A percentile compares a stretch with the other conserved stretches of the same genome.
Conservation (phyloP, 75 land plant genomes). For the Ceratopteris richardii region DNA sequence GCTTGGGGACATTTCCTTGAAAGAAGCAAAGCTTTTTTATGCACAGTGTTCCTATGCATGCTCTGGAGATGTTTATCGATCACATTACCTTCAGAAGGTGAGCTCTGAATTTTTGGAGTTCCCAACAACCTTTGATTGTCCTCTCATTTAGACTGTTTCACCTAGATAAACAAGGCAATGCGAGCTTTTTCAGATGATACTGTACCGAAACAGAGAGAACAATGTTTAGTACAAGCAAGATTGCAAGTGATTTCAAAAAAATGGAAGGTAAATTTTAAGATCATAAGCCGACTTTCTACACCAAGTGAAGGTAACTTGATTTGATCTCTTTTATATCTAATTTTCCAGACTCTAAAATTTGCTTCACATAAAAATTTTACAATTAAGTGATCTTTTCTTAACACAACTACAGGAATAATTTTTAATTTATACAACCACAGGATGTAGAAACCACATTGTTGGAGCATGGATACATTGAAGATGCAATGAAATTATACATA, state of each 20-base stretch:
- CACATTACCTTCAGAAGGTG: conserved; percentile 34
- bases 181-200: conserved; percentile 9
- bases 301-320: too few relatives aligned
- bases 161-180: conserved; percentile 20
- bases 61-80: conserved; percentile 32
- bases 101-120: not conserved
- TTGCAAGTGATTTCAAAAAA: conserved; percentile 23
- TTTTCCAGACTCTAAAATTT: too few relatives aligned
- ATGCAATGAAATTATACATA: conserved; percentile 28
- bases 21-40: conserved; percentile 16
- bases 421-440: too few relatives aligned
- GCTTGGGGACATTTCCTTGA: conserved; percentile 24
- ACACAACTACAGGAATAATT: too few relatives aligned
- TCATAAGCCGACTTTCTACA: too few relatives aligned
- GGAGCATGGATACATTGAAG: conserved; percentile 26
- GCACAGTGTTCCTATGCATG: conserved; percentile 31
- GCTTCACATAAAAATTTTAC: too few relatives aligned
- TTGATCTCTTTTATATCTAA: too few relatives aligned
- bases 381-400: too few relatives aligned
- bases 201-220: conserved; percentile 14
- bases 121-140: not conserved
- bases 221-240: conserved; percentile 16
- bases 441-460: conserved; percentile 18
- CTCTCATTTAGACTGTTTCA: too few relatives aligned
- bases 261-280: conserved; percentile 30